Evolutionary conservation across 106 monocot genomes (phyloP).

Genomic region (Acorus gramineus): DNA sequence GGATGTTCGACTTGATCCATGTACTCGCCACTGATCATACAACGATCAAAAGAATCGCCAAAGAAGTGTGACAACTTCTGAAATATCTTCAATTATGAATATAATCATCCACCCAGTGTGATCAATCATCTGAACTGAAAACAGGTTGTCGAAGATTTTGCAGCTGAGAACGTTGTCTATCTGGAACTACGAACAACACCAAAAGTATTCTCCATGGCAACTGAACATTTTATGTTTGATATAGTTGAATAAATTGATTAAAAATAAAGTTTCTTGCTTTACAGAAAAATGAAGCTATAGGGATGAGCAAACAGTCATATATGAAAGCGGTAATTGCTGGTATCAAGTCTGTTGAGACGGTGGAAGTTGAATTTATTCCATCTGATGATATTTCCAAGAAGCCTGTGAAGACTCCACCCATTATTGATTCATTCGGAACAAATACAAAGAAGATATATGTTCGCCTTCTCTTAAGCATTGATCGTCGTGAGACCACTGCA

Average conservation of each 20-base stretch:
- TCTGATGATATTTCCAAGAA: conserved; percentile 13
- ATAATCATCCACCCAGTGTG: too few relatives aligned
- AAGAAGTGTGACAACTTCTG: conserved; percentile 42
- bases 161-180: conserved; percentile 91
- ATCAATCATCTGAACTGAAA: conserved; percentile 1
- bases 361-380: conserved; percentile 46
- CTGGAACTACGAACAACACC: conserved; percentile 93
- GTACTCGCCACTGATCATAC: conserved; percentile 86
- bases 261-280: not conserved
- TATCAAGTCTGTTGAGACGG: conserved; percentile 47
- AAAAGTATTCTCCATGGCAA: conserved; percentile 38
- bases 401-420: conserved; percentile 4
- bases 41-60: conserved; percentile 74
- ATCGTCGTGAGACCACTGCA: conserved; percentile 73
- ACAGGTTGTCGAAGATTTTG: conserved; percentile 91
- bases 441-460: conserved; percentile 71
- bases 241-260: not conserved
- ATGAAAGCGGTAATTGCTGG: conserved; percentile 88
- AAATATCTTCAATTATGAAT: not conserved
- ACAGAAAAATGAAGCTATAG: conserved; percentile 82
- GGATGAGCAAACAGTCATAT: conserved; percentile 89
- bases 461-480: conserved; percentile 80
- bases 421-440: conserved; percentile 8
- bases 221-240: not conserved
- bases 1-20: conserved; percentile 86